phyloP scores from a whole-genome alignment of 495 filamentous ascomycete species.

The Aspergillus wentii region DNA sequence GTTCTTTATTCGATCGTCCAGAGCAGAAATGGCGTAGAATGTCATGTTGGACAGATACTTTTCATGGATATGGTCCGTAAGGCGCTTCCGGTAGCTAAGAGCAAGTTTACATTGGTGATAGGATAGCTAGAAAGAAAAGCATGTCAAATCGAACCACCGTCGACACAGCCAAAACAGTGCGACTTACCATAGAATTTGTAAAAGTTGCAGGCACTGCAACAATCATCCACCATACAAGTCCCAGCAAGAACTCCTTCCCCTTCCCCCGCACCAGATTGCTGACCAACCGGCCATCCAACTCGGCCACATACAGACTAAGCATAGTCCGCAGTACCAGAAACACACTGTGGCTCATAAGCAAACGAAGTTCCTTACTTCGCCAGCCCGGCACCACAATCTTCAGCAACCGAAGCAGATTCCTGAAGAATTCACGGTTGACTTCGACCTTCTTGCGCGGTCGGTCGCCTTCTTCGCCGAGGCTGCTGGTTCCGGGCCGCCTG shows the following conservation, averaged over 20 bases:
- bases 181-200: slow-evolving; percentile 93
- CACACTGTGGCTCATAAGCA: slow-evolving; percentile 79
- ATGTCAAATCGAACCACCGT: not conserved
- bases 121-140: slow-evolving; percentile 58
- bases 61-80: slow-evolving; percentile 89
- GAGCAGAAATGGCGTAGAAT: slow-evolving; percentile 90
- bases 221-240: slow-evolving; percentile 97
- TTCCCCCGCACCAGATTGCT: slow-evolving; percentile 87
- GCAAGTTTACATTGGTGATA: slow-evolving; percentile 96
- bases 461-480: slow-evolving; percentile 38
- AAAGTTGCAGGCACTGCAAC: slow-evolving; percentile 97
- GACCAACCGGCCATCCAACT: slow-evolving; percentile 88
- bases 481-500: slow-evolving; percentile 50
- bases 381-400: slow-evolving; percentile 87
- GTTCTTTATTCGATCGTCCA: slow-evolving; percentile 98
- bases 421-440: slow-evolving; percentile 93
- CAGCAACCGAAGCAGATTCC: slow-evolving; percentile 70
- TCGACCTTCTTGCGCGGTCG: slow-evolving; percentile 77
- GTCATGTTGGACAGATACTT: slow-evolving; percentile 95
- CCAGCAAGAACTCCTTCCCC: slow-evolving; percentile 83
- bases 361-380: slow-evolving; percentile 78
- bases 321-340: slow-evolving; percentile 86
- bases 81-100: slow-evolving; percentile 82
- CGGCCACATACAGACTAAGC: slow-evolving; percentile 91
- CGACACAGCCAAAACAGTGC: not conserved